phyloP scores from a whole-genome alignment of 1,284 basidiomycete species.

The Cryptococcus maquisensis region DNA sequence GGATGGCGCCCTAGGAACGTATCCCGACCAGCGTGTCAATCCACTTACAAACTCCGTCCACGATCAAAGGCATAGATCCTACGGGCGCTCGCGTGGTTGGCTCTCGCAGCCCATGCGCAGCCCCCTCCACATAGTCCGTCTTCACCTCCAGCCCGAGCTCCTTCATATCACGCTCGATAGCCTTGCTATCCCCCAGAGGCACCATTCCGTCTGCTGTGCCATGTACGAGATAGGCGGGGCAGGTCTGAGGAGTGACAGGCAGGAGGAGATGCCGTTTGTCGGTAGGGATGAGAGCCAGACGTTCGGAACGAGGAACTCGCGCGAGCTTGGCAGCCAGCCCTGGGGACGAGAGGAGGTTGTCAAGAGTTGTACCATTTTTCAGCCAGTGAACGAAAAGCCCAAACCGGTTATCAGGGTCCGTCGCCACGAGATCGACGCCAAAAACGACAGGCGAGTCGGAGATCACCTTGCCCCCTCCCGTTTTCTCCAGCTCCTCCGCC shows the following conservation, averaged over 20 bases:
- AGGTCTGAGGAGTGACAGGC: background rate
- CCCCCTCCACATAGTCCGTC: slow-evolving; percentile 8
- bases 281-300: slow-evolving; percentile 2
- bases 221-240: slow-evolving; percentile 1
- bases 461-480: background rate
- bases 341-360: slow-evolving; percentile 4
- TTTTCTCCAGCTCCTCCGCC: background rate
- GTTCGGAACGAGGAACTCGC: slow-evolving; percentile 1
- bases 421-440: background rate
- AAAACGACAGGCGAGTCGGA: background rate
- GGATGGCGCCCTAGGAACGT: no score
- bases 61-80: no score
- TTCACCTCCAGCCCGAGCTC: background rate
- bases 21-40: no score
- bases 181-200: slow-evolving; percentile 1
- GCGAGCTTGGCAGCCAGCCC: slow-evolving; percentile 7
- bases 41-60: no score
- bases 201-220: slow-evolving; percentile 9
- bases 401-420: background rate
- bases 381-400: slow-evolving; percentile 3
- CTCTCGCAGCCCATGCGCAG: slow-evolving; percentile 3
- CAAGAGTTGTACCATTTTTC: slow-evolving; percentile 2
- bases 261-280: slow-evolving; percentile 2
- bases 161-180: slow-evolving; percentile 1
- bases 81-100: background rate